Percentiles rank a stretch among this genome's conserved stretches.
Conservation (phyloP, 441 rosid species). For the Macaranga tanarius region DNA sequence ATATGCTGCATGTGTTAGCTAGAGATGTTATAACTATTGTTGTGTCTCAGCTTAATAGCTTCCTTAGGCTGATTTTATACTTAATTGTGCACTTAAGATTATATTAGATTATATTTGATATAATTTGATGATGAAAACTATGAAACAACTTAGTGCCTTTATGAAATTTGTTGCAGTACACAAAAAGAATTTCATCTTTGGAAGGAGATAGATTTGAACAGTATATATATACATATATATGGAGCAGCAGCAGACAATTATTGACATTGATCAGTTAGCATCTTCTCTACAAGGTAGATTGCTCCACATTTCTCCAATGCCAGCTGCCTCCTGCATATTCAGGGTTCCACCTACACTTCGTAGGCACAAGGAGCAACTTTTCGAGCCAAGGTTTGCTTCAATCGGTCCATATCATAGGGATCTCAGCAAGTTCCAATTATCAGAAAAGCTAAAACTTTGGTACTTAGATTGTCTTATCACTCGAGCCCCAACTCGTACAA, state of each 20-base stretch:
- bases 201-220: too few relatives aligned
- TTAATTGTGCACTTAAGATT: too few relatives aligned
- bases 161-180: too few relatives aligned
- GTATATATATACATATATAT: too few relatives aligned
- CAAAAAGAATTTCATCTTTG: too few relatives aligned
- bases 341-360: neutral
- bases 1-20: too few relatives aligned
- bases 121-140: too few relatives aligned
- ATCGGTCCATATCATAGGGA: neutral
- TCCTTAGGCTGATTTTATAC: too few relatives aligned
- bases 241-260: neutral
- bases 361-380: neutral
- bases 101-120: too few relatives aligned
- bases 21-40: too few relatives aligned
- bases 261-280: neutral
- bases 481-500: neutral
- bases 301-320: neutral
- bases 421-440: neutral
- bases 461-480: slow-evolving; percentile 1
- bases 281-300: neutral
- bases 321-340: neutral
- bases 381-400: neutral
- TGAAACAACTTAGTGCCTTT: too few relatives aligned
- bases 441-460: neutral
- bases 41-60: too few relatives aligned